phyloP scores from a whole-genome alignment of 1,284 basidiomycete species.

The Termitomyces sp. region DNA sequence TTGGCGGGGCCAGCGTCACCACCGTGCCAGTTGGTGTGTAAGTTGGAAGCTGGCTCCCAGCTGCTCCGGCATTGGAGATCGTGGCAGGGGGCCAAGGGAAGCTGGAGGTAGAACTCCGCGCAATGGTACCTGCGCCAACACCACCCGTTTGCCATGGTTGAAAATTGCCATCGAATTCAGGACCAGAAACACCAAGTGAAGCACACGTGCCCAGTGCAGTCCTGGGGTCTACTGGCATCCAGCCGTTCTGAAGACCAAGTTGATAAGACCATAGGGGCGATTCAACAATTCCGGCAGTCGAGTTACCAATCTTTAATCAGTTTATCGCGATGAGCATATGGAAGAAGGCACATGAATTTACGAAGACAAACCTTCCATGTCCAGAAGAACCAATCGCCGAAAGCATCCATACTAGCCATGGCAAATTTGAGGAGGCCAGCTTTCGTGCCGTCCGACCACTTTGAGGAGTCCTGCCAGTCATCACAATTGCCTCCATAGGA shows the following conservation, averaged over 20 bases:
- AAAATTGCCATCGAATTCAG: slow-evolving; percentile 54
- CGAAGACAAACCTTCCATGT: slow-evolving; percentile 55
- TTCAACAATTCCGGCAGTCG: slow-evolving; percentile 50
- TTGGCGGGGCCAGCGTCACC: slow-evolving; percentile 58
- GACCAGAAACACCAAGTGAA: slow-evolving; percentile 39
- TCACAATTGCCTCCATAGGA: slow-evolving; percentile 51
- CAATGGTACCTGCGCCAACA: slow-evolving; percentile 58
- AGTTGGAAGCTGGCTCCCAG: slow-evolving; percentile 44
- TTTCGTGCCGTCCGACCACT: slow-evolving; percentile 56
- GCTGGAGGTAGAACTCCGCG: slow-evolving; percentile 37
- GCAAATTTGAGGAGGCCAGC: slow-evolving; percentile 54
- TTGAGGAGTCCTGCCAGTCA: slow-evolving; percentile 54
- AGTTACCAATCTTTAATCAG: slow-evolving; percentile 57
- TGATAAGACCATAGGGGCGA: slow-evolving; percentile 80
- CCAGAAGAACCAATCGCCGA: slow-evolving; percentile 63
- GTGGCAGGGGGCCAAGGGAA: slow-evolving; percentile 59
- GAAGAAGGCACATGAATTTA: slow-evolving; percentile 4
- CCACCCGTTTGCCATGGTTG: slow-evolving; percentile 76
- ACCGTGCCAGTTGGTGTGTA: slow-evolving; percentile 70
- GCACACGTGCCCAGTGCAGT: slow-evolving; percentile 61
- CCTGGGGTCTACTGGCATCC: slow-evolving; percentile 79
- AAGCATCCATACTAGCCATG: slow-evolving; percentile 51
- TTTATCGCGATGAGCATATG: slow-evolving; percentile 5
- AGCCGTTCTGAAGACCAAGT: slow-evolving; percentile 75
- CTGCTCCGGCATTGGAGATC: slow-evolving; percentile 39